phyloP scores from a whole-genome alignment of 306 rosid species.

The Trichosanthes truncata region DNA sequence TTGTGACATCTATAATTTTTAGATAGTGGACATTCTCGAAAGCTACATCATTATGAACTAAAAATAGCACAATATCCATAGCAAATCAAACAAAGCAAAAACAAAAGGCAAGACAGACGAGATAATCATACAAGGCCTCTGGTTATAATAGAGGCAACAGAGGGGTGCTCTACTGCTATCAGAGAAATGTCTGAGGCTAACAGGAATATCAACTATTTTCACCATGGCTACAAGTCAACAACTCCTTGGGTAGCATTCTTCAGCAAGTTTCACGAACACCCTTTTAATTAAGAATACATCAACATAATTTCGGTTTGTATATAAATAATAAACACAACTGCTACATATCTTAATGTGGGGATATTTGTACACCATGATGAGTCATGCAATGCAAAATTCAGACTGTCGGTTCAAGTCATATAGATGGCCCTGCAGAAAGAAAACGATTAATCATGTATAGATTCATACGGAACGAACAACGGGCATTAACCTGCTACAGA shows the following conservation, averaged over 20 bases:
- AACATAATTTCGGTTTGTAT: background rate
- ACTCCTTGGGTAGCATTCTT: background rate
- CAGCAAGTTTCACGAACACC: background rate
- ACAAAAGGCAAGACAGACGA: background rate
- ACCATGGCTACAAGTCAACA: background rate
- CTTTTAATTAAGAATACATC: background rate
- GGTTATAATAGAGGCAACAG: too few species aligned
- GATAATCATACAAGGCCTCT: background rate
- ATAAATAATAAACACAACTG: background rate
- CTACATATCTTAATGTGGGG: background rate
- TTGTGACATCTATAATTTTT: background rate
- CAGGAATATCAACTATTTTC: background rate
- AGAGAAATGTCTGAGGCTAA: background rate
- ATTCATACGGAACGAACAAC: background rate
- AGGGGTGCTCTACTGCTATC: background rate
- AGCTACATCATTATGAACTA: too few species aligned
- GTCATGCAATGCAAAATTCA: background rate
- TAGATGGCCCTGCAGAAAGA: background rate
- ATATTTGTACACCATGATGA: background rate
- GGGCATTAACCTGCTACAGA: background rate
- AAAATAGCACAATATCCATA: background rate
- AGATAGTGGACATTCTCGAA: background rate
- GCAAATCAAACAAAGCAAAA: background rate
- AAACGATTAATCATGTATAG: background rate
- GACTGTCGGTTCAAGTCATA: background rate